A percentile compares a stretch with the other conserved stretches of the same genome.
These are phyloP conservation scores for Lentinula sp. DNA, from an alignment of 768 basidiomycete species.

Conservation along the genomic window DNA sequence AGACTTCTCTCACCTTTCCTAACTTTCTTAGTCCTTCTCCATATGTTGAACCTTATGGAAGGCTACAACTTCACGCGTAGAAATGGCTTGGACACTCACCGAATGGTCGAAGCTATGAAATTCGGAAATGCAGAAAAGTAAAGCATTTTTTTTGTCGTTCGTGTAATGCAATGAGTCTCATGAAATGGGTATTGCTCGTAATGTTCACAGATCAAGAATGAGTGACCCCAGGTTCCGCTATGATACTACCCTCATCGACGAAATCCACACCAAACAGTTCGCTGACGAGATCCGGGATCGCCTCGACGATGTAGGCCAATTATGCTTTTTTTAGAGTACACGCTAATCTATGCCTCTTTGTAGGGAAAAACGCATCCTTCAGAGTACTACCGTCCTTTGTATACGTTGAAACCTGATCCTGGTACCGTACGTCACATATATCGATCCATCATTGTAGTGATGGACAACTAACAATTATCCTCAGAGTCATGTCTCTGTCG, in stretches of 20 bases:
- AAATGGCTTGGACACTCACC: constrained; percentile 46
- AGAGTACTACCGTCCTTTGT: constrained; percentile 58
- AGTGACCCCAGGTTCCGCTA: constrained; percentile 47
- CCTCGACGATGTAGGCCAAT: constrained; percentile 50
- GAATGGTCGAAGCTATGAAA: constrained; percentile 61
- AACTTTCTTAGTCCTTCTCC: constrained; percentile 36
- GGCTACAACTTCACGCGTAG: constrained; percentile 37
- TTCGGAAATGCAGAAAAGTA: constrained; percentile 16
- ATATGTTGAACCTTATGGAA: constrained; percentile 63
- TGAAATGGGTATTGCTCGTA: too few relatives aligned
- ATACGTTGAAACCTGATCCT: constrained; percentile 55
- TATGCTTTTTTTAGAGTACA: background rate
- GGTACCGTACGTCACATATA: constrained; percentile 43
- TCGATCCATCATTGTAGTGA: constrained; percentile 8
- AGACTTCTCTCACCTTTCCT: background rate
- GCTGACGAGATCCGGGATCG: constrained; percentile 38
- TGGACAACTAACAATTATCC: constrained; percentile 1
- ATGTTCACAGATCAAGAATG: constrained; percentile 44
- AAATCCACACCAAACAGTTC: constrained; percentile 46
- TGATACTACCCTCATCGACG: constrained; percentile 30
- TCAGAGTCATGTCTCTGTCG: constrained; percentile 54
- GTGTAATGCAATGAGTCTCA: background rate
- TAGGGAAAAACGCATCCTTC: constrained; percentile 55
- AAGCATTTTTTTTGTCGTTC: background rate
- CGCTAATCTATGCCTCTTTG: background rate